Evolutionary conservation across 2,329 filamentous ascomycete genomes (phyloP).

Genomic region (Clonostachys rhizophaga): DNA sequence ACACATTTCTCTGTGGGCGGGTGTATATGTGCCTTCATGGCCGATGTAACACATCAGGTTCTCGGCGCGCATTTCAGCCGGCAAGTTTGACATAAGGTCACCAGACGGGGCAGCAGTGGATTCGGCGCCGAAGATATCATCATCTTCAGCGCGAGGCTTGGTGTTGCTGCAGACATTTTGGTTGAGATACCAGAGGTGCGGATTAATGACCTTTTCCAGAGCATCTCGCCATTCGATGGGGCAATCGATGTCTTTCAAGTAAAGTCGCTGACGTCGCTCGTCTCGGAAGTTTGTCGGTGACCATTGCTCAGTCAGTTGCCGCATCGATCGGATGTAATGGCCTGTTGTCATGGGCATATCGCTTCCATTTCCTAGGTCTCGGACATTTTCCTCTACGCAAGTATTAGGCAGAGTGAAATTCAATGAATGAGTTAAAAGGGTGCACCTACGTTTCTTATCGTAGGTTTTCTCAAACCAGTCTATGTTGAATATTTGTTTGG

Average conservation of each 20-base stretch:
- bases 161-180: conserved; percentile 52
- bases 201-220: conserved; percentile 72
- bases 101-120: conserved; percentile 68
- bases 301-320: conserved; percentile 79
- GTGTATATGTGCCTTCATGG: conserved; percentile 95
- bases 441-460: conserved; percentile 67
- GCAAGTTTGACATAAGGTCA: conserved; percentile 92
- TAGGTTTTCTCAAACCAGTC: conserved; percentile 77
- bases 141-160: conserved; percentile 17
- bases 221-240: conserved; percentile 81
- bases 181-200: conserved; percentile 85
- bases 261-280: conserved; percentile 77
- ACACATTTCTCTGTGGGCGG: conserved; percentile 96
- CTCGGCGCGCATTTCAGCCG: conserved; percentile 81
- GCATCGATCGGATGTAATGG: conserved; percentile 88
- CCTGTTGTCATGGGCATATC: conserved; percentile 82
- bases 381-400: conserved; percentile 69
- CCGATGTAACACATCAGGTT: conserved; percentile 99
- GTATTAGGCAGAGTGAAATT: conserved; percentile 10
- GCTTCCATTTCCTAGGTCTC: conserved; percentile 68
- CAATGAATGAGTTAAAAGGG: not conserved
- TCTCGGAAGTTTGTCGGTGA: conserved; percentile 71
- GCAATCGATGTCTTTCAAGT: conserved; percentile 96
- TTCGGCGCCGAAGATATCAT: conserved; percentile 39
- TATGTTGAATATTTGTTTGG: conserved; percentile 72